Percentiles rank a stretch among this genome's conserved stretches.
phyloP scores from a whole-genome alignment of 1,139 yeast species.

The Hyphopichia fennica region DNA sequence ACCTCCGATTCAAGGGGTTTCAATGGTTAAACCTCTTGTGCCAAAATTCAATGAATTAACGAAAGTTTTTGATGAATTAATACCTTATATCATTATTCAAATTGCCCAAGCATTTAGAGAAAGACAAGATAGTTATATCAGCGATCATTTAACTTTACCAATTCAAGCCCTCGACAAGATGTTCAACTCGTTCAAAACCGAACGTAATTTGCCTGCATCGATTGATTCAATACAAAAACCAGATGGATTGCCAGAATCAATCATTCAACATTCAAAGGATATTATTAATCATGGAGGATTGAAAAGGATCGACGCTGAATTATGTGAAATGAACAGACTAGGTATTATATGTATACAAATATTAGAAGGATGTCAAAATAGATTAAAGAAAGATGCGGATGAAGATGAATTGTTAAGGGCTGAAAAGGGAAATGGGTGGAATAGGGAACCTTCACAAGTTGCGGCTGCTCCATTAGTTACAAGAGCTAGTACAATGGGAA shows the following conservation, averaged over 20 bases:
- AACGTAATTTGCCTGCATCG: slow-evolving; percentile 57
- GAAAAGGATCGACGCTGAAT: slow-evolving; percentile 36
- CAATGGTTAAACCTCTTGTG: slow-evolving; percentile 55
- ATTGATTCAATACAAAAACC: slow-evolving; percentile 67
- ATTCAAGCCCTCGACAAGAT: slow-evolving; percentile 49
- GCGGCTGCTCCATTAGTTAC: slow-evolving; percentile 37
- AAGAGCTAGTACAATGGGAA: slow-evolving; percentile 43
- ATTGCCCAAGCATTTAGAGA: slow-evolving; percentile 69
- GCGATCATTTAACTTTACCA: slow-evolving; percentile 51
- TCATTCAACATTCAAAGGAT: slow-evolving; percentile 56
- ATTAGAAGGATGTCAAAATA: slow-evolving; percentile 43
- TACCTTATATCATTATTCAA: slow-evolving; percentile 69
- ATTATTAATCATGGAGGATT: slow-evolving; percentile 59
- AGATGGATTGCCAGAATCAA: slow-evolving; percentile 58
- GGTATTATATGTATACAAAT: slow-evolving; percentile 41
- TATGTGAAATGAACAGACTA: slow-evolving; percentile 46
- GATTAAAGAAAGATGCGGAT: slow-evolving; percentile 50
- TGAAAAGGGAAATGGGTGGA: slow-evolving; percentile 61
- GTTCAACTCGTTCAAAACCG: slow-evolving; percentile 44
- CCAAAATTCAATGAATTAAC: slow-evolving; percentile 26
- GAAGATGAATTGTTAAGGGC: slow-evolving; percentile 56
- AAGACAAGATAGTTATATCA: slow-evolving; percentile 59
- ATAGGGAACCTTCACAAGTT: slow-evolving; percentile 35
- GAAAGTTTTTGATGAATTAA: slow-evolving; percentile 52
- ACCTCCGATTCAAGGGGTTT: slow-evolving; percentile 46